phyloP scores from a whole-genome alignment of 768 basidiomycete species.

The Dentipellis sp. region DNA sequence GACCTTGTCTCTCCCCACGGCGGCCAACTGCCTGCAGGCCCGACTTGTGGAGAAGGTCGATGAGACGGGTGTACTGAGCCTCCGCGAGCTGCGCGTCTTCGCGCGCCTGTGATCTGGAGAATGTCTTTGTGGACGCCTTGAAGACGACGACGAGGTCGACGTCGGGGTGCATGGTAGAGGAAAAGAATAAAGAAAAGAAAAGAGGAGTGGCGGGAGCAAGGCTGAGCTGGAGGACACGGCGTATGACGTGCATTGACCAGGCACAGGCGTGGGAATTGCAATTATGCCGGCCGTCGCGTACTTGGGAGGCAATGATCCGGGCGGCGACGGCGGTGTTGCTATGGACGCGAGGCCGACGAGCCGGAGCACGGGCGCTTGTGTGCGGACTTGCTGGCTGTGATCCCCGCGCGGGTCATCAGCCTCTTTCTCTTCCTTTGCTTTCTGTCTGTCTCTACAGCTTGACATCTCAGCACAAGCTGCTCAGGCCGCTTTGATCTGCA shows the following conservation, averaged over 20 bases:
- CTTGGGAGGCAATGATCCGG: no score
- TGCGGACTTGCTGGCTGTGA: neutral
- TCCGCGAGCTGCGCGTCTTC: conserved; percentile 57
- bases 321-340: neutral
- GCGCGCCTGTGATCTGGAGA: conserved; percentile 54
- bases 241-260: neutral
- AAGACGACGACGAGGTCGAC: conserved; percentile 74
- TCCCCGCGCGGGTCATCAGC: neutral
- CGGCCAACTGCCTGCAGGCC: conserved; percentile 67
- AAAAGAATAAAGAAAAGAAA: neutral
- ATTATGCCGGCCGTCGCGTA: neutral
- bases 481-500: neutral
- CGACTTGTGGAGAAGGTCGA: conserved; percentile 48
- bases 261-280: neutral
- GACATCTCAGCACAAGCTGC: neutral
- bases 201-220: neutral
- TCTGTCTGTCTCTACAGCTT: neutral
- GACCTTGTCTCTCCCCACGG: conserved; percentile 66
- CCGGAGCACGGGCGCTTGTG: neutral
- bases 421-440: neutral
- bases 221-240: neutral
- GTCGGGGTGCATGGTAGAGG: conserved; percentile 34
- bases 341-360: neutral
- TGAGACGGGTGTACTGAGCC: conserved; percentile 57
- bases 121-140: conserved; percentile 37